Evolutionary conservation across 176 grass and related monocot genomes (phyloP), one percentile per base, ranked within the genome.

Genomic region (Bonia amplexicaulis): DNA sequence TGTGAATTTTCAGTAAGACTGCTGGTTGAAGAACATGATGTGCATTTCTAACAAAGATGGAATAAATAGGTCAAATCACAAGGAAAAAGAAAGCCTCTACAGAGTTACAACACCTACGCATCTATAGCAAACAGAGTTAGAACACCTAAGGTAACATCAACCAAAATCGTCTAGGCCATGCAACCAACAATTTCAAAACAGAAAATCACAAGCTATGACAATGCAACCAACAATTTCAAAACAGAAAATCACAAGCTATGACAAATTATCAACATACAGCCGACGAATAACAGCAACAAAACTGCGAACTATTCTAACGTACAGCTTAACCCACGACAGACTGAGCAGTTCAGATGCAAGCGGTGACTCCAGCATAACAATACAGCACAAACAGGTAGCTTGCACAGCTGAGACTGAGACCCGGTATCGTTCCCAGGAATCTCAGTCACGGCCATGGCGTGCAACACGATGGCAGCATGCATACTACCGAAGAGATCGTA

Each of bases 291-390:
- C 19, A 87, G 51, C 69, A 75, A 66, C 6, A 6, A 69, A 66
- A 51, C 46, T 20, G 63, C 3, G 19, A 73, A 22, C 48, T 59
- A 17, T 73, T 78, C 19, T 61, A 87, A 79, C 12, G 49, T 87
- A 23, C 47, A 73, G 47, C 40, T 16, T 23, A 78, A 73, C 29
- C 55, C 73, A 82, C 16, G 51, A 70, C 61, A 29, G 44, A 83
- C 29, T 74, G 89, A 83, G 22, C 79, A 78, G 47, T 78, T 59
- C 78, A 83, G 39, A 59, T 74, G 66, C 71, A 79, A 83, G 40
- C 19, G 25, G 40, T 66, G 47, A 26, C 13, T 77, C 45, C 16
- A 83, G 60, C 66, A 68, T 25, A 66, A 58, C 19, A 78, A 70
- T 41, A 71, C n/a, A 51, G 12, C 25, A 52, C 52, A 79, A 73